phyloP scores from a whole-genome alignment of 202 grass and related monocot genomes.

The Schoenoplectus tabernaemontani region DNA sequence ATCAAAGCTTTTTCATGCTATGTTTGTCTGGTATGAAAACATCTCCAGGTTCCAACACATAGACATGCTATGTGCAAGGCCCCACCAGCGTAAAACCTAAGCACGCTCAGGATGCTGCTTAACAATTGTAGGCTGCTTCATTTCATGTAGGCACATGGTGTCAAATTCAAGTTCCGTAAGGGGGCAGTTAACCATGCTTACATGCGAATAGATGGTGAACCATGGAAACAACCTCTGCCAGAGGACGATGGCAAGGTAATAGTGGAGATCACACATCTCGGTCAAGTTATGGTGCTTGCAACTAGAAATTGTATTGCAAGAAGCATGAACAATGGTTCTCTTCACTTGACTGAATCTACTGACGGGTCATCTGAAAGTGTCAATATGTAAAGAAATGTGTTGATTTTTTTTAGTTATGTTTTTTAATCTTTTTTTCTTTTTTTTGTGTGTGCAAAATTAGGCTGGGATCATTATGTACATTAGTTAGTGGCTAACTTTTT shows the following conservation, averaged over 20 bases:
- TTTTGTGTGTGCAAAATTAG: too few species aligned
- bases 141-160: constrained; percentile 45
- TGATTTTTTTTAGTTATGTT: too few species aligned
- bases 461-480: too few species aligned
- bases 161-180: constrained; percentile 69
- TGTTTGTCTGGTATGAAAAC: neutral
- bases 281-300: constrained; percentile 77
- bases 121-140: neutral
- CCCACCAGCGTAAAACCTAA: neutral
- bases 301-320: constrained; percentile 53
- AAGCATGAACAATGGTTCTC: constrained; percentile 32
- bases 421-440: too few species aligned
- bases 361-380: neutral
- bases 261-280: constrained; percentile 71
- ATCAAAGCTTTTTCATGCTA: neutral
- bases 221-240: constrained; percentile 91
- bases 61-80: neutral
- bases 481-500: too few species aligned
- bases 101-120: neutral
- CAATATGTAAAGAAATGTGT: neutral
- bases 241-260: constrained; percentile 60
- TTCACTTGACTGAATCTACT: neutral
- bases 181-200: constrained; percentile 57
- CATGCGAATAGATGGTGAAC: constrained; percentile 98
- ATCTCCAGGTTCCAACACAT: neutral